Base-by-base conservation (phyloP, 2,329 filamentous ascomycete genomes). In the Fusarium solani-melongenae region DNA sequence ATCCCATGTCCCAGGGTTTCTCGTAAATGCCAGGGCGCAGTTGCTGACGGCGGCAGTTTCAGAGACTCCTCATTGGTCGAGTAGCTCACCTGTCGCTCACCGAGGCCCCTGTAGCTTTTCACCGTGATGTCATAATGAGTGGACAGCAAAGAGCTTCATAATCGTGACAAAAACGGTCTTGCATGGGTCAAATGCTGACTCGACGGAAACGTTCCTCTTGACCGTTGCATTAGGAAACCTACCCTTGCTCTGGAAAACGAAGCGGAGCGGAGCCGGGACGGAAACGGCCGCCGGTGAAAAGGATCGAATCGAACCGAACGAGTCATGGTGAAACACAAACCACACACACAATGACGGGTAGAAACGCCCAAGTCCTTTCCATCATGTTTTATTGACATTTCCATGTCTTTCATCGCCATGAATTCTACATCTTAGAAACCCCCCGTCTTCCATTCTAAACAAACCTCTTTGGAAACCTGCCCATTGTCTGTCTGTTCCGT, bases 81-180 rank as follows among this genome's bases (percentile, higher is more conserved):
- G 8, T 0, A 27, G 12, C 11, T 24, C 29, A 55, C 22, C 41
- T 9, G 6, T 7, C 22, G 7, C 17, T 61, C 38, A 62, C 31
- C 44, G 46, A 27, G 46, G 2, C 15, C 46, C 46, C 9, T 51
- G 46, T 51, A 27, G 55, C 38, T 34, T 64, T 36, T 39, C 44
- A 24, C 22, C 31, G 64, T 74, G 67, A 75, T 75, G 73, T 74
- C 73, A 76, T 76, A n/a, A 58, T 64, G 49, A 51, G 44, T 39
- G 36, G 12, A 24, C 12, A n/a, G 14, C 10, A 3, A 31, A 38
- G n/a, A 39, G 34, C 51, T 46, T 20, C 41, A 60, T 36, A 61
- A 53, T 55, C 53, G 34, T 67, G 22, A 17, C 33, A 39, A 41
- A 22, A 27, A 46, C 14, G 53, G 33, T 17, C 11, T 1, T 55